Percentiles rank a stretch among this genome's conserved stretches.
Evolutionary conservation across 331 rosid species (phyloP).

Genomic region (Cydonia oblonga): DNA sequence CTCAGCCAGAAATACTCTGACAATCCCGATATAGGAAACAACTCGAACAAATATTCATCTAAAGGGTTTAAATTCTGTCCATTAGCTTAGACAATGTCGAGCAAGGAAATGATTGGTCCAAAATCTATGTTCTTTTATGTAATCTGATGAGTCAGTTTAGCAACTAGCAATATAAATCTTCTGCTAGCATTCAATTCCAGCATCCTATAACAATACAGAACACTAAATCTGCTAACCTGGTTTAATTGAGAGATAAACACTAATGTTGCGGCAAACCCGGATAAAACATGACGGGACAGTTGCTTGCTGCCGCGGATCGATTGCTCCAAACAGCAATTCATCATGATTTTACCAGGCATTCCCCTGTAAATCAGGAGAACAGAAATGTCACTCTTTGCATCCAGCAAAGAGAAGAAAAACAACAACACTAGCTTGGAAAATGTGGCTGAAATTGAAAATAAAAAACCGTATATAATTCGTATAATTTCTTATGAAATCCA

Average conservation of each 20-base stretch:
- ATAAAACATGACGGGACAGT: slow-evolving; percentile 43
- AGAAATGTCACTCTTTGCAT: slow-evolving; percentile 7
- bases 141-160: background rate
- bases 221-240: slow-evolving; percentile 40
- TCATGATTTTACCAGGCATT: slow-evolving; percentile 32
- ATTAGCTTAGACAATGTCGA: background rate
- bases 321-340: slow-evolving; percentile 41
- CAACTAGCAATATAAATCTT: background rate
- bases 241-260: slow-evolving; percentile 50
- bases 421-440: background rate
- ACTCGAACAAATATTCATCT: background rate
- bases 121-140: background rate
- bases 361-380: slow-evolving; percentile 34
- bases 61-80: background rate
- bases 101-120: background rate
- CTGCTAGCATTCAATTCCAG: background rate
- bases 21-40: background rate
- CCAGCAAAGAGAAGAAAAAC: background rate
- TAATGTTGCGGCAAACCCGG: slow-evolving; percentile 67
- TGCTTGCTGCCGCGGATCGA: slow-evolving; percentile 31
- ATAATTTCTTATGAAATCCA: background rate
- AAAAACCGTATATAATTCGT: background rate
- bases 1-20: background rate
- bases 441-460: background rate
- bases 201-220: background rate